These are phyloP conservation scores for Glarea lozoyensis DNA, from an alignment of 495 filamentous ascomycete species.

Conservation along the genomic window DNA sequence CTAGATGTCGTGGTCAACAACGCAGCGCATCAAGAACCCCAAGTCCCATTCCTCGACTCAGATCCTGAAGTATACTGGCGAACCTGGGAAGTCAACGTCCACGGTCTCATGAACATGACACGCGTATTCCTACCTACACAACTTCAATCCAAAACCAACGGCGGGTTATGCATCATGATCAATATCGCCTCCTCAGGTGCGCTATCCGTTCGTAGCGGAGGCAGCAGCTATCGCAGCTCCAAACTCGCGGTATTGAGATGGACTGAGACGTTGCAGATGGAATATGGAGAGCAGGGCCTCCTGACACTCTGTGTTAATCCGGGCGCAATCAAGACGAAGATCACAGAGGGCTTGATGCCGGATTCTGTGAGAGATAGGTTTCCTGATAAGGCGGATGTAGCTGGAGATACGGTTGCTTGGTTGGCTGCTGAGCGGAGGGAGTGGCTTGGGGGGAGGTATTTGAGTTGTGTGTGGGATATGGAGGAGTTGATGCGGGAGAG, in stretches of 20 bases:
- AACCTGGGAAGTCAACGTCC: background rate
- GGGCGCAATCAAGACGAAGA: constrained; percentile 34
- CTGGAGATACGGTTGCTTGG: background rate
- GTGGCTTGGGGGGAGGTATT: constrained; percentile 26
- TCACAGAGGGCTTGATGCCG: constrained; percentile 17
- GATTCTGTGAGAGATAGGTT: background rate
- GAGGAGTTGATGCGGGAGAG: constrained; percentile 27
- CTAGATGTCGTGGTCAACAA: too few species aligned
- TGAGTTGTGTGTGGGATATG: constrained; percentile 32
- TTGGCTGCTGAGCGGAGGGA: background rate
- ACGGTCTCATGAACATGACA: background rate
- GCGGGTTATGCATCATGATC: background rate
- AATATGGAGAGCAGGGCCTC: constrained; percentile 35
- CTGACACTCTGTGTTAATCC: constrained; percentile 37
- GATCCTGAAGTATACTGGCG: background rate
- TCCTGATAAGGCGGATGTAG: background rate
- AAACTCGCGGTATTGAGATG: background rate
- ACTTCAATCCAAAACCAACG: background rate
- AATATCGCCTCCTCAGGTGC: background rate
- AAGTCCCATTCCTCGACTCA: too few species aligned
- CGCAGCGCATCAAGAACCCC: too few species aligned
- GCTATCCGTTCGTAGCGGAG: background rate
- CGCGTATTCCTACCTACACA: background rate
- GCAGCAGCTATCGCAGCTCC: background rate
- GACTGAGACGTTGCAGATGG: constrained; percentile 10